These are phyloP conservation scores for Ceratobasidium sp. DNA, from an alignment of 1,284 basidiomycete species.

Conservation along the genomic window DNA sequence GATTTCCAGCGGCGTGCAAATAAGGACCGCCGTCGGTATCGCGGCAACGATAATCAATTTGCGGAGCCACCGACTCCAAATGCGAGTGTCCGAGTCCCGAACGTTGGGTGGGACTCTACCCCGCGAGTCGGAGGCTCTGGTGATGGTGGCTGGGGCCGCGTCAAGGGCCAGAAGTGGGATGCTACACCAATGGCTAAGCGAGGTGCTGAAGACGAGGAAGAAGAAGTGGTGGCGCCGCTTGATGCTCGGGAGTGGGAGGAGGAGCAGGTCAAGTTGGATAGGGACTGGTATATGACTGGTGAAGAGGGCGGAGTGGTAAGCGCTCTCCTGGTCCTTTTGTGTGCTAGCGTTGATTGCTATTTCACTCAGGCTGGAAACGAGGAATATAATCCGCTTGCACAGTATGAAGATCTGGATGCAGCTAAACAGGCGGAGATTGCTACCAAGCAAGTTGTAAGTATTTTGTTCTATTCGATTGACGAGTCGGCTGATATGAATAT, in stretches of 20 bases:
- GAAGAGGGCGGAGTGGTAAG: conserved; percentile 83
- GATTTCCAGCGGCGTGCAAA: conserved; percentile 75
- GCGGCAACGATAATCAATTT: conserved; percentile 60
- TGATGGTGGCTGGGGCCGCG: conserved; percentile 63
- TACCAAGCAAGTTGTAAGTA: conserved; percentile 75
- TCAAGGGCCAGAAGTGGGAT: conserved; percentile 78
- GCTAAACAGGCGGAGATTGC: conserved; percentile 83
- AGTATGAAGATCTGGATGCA: conserved; percentile 84
- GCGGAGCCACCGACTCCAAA: conserved; percentile 69
- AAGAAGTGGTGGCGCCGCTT: conserved; percentile 63
- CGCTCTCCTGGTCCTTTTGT: conserved; percentile 25
- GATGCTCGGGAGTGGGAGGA: conserved; percentile 93
- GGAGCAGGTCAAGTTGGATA: conserved; percentile 86
- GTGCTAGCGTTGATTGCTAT: conserved; percentile 25
- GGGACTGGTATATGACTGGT: conserved; percentile 89
- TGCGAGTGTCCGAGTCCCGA: conserved; percentile 82
- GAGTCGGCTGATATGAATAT: conserved; percentile 38
- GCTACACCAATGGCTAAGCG: conserved; percentile 79
- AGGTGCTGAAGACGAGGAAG: conserved; percentile 65
- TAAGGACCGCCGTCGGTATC: conserved; percentile 61
- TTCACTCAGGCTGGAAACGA: conserved; percentile 73
- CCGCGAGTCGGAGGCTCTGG: conserved; percentile 68
- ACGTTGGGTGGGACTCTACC: conserved; percentile 90
- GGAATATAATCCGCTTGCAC: conserved; percentile 91
- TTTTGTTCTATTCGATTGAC: conserved; percentile 16